Evolutionary conservation across 2,329 filamentous ascomycete species (phyloP).

Genomic region (Curvularia sp.): DNA sequence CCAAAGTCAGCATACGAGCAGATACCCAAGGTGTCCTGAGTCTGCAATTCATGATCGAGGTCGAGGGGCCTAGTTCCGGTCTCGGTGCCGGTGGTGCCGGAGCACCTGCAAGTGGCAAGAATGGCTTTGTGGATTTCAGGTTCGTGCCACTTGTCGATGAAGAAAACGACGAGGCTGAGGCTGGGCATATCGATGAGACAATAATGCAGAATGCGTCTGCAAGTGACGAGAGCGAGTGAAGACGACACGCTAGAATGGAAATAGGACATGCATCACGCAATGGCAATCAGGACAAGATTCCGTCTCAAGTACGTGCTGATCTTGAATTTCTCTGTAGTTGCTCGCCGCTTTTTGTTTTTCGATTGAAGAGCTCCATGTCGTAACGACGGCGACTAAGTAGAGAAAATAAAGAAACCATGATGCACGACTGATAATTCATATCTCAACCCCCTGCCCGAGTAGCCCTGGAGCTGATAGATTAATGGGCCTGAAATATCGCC

Average conservation of each 20-base stretch:
- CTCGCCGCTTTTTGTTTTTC: neutral
- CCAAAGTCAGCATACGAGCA: slow-evolving; percentile 88
- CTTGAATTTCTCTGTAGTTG: neutral
- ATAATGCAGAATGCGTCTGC: slow-evolving; percentile 23
- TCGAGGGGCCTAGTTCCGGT: slow-evolving; percentile 58
- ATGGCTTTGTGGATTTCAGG: slow-evolving; percentile 82
- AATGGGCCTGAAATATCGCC: neutral
- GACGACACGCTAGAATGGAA: slow-evolving; percentile 1
- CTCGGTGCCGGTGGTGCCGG: neutral
- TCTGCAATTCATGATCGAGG: slow-evolving; percentile 94
- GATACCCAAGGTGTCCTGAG: slow-evolving; percentile 91
- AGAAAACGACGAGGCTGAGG: slow-evolving; percentile 40
- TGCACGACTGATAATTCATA: neutral
- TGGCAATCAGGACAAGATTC: neutral
- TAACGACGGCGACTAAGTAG: neutral
- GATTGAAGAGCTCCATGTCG: neutral
- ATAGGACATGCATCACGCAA: neutral
- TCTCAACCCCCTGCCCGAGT: neutral
- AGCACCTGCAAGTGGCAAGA: slow-evolving; percentile 55
- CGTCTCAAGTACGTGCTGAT: neutral
- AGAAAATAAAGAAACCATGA: neutral
- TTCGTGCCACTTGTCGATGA: slow-evolving; percentile 77
- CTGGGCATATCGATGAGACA: slow-evolving; percentile 27
- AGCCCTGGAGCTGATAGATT: neutral
- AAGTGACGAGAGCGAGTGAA: slow-evolving; percentile 7